These are phyloP conservation scores for Cardamine resedifolia DNA, from an alignment of 345 rosid species.

Conservation along the genomic window DNA sequence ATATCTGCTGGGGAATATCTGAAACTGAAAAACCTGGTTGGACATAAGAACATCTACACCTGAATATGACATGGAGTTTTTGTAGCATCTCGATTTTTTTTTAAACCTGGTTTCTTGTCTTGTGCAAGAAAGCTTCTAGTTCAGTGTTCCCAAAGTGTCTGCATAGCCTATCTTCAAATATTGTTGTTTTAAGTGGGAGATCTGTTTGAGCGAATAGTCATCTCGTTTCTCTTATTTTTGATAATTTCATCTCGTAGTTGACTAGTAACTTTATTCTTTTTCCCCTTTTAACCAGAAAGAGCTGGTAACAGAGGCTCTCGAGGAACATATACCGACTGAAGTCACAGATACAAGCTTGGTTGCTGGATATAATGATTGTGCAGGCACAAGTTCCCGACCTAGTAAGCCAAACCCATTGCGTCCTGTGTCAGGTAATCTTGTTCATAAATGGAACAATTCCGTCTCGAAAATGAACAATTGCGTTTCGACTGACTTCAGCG, in stretches of 20 bases:
- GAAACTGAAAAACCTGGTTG: constrained; percentile 4
- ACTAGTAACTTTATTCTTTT: neutral
- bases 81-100: neutral
- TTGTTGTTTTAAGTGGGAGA: constrained; percentile 3
- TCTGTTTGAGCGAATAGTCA: constrained; percentile 1
- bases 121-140: neutral
- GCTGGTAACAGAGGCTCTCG: constrained; percentile 21
- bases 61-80: constrained; percentile 11
- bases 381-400: constrained; percentile 12
- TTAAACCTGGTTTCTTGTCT: neutral
- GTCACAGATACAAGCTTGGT: constrained; percentile 36
- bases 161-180: neutral
- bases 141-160: constrained; percentile 1
- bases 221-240: constrained; percentile 3
- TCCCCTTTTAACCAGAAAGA: constrained; percentile 5
- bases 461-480: too few species aligned
- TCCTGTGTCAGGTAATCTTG: too few species aligned
- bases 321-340: constrained; percentile 33
- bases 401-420: constrained; percentile 11
- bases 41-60: neutral
- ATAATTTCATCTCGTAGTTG: neutral
- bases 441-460: too few species aligned
- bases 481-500: constrained; percentile 36
- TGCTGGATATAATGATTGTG: constrained; percentile 33
- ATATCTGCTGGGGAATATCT: neutral